Evolutionary conservation across 208 protist genomes (phyloP).

Genomic region (Acanthamoeba healyi): DNA sequence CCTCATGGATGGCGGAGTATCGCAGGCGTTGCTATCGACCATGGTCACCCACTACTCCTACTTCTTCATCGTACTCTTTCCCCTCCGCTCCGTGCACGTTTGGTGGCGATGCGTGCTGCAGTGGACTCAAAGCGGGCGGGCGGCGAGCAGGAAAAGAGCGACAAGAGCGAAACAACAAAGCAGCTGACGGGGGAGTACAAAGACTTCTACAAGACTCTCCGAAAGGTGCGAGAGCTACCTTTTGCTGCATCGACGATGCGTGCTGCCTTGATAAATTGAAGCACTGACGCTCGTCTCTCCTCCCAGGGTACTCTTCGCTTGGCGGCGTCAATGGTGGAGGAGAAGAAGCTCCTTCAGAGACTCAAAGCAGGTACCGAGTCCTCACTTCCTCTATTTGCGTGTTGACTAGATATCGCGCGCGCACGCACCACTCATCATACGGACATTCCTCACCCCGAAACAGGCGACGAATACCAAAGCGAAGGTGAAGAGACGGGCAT

Average conservation of each 20-base stretch:
- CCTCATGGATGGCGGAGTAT: slow-evolving; percentile 4
- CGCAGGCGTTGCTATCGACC: neutral
- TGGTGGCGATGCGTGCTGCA: neutral
- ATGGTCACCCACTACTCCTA: slow-evolving; percentile 28
- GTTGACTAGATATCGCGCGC: no score
- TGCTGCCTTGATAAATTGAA: no score
- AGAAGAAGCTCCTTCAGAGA: slow-evolving; percentile 11
- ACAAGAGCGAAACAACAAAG: neutral
- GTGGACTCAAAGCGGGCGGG: no score
- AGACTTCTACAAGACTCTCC: slow-evolving; percentile 23
- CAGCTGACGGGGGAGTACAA: neutral
- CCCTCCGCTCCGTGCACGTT: no score
- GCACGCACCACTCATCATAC: no score
- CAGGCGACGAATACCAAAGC: neutral
- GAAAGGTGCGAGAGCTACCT: neutral
- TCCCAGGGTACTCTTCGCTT: neutral
- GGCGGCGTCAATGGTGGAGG: slow-evolving; percentile 19
- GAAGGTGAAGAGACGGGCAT: no score
- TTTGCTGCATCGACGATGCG: no score
- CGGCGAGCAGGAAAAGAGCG: neutral
- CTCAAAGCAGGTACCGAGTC: neutral
- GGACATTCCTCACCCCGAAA: neutral
- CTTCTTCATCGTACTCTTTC: neutral
- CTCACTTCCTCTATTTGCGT: neutral
- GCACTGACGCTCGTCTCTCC: neutral